Base-by-base conservation (phyloP, 257 asterid genomes). In the Solanum microdontum region DNA sequence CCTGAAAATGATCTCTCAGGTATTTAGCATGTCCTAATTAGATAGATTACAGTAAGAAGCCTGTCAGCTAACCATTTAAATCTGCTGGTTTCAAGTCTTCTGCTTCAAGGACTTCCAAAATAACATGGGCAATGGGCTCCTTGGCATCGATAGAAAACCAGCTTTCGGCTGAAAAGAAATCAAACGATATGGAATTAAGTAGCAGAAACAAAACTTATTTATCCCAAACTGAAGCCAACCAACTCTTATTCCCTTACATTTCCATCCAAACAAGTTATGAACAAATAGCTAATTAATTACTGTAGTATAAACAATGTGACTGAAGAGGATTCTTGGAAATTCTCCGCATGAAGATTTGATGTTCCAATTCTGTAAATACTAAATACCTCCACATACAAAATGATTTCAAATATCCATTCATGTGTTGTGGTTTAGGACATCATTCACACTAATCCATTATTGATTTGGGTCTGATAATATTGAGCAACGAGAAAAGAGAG, bases 61-160 rank as follows among this genome's bases (percentile, higher is more conserved):
- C 4, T 1, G 7, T 19, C 30, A 11, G 23, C 97, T 87, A 85
- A 97, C 99, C 99, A 90, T 97, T 97, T 83, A 93, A 70, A 91
- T 97, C 99, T 33, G 98, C 88, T 82, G 99, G 98, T 32, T 96
- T 96, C 96, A 97, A 88, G 74, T 96, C 95, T 85, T 95, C 90
- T 82, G 94, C 99, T 92, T 97, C 99, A 88, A 97, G 93, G 88
- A 97, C 94, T 93, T 96, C 98, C 88, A 97, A 95, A 83, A 90
- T 62, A 86, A 90, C 94, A 84, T 90, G 88, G 74, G 94, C 94
- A 36, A 92, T 91, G 28, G 94, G 91, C 76, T 92, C 93, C 92
- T 92, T 93, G 34, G 92, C 94, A 86, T 93, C 95, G 76, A 93
- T 89, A 55, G 93, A 87, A 89, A 93, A 93, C 96, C 96, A 93